These are phyloP conservation scores for Tuber umbilicatum DNA, from an alignment of 495 filamentous ascomycete genomes.

Conservation along the genomic window DNA sequence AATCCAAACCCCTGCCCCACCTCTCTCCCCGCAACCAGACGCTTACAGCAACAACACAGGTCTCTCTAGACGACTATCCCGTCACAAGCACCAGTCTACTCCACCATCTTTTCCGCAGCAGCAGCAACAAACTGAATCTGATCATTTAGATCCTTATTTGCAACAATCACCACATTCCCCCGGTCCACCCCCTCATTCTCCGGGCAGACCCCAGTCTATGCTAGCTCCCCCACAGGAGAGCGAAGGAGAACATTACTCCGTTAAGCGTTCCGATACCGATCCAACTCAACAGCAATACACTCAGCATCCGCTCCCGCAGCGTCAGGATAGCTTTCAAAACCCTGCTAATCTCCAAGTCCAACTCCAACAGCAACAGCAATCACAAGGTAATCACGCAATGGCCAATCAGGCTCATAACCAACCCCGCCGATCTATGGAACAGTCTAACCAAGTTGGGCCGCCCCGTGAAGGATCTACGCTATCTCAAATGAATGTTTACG, in stretches of 20 bases:
- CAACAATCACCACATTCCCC: conserved; percentile 26
- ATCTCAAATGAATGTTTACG: conserved; percentile 24
- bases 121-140: conserved; percentile 25
- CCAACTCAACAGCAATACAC: conserved; percentile 22
- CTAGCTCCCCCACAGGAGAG: conserved; percentile 35
- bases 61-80: conserved; percentile 25
- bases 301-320: conserved; percentile 45
- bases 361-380: conserved; percentile 36
- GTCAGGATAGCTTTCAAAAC: conserved; percentile 48
- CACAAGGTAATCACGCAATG: conserved; percentile 29
- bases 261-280: conserved; percentile 17
- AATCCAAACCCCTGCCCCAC: conserved; percentile 11
- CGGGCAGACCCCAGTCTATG: conserved; percentile 38
- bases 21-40: conserved; percentile 33
- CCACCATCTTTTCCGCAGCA: conserved; percentile 9
- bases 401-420: conserved; percentile 19
- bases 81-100: conserved; percentile 24
- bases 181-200: conserved; percentile 10
- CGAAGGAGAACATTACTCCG: conserved; percentile 28
- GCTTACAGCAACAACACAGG: conserved; percentile 4
- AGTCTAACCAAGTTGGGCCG: conserved; percentile 22
- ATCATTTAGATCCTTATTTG: conserved; percentile 33
- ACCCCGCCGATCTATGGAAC: conserved; percentile 30
- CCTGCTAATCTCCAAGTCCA: conserved; percentile 44
- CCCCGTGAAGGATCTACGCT: conserved; percentile 28